Conservation (phyloP, 441 rosid species). For the Erodium texanum region DNA sequence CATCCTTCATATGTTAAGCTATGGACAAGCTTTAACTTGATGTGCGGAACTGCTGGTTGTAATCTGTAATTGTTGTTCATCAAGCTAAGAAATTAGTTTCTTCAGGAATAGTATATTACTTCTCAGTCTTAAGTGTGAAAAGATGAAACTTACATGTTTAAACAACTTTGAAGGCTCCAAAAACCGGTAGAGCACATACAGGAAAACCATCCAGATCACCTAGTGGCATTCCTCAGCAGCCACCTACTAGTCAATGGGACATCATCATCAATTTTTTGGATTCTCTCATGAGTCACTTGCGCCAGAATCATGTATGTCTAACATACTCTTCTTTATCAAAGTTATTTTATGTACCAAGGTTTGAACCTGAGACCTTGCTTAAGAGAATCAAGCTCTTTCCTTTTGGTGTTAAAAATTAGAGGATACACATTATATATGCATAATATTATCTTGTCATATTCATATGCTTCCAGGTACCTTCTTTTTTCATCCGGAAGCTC, state of each 20-base stretch:
- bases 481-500: constrained; percentile 93
- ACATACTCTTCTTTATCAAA: constrained; percentile 6
- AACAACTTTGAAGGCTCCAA: constrained; percentile 56
- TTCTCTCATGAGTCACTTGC: constrained; percentile 68
- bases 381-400: no score
- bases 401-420: background rate
- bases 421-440: background rate
- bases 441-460: background rate
- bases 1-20: background rate
- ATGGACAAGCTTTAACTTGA: background rate
- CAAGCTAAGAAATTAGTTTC: no score
- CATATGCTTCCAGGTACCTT: constrained; percentile 56
- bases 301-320: constrained; percentile 71
- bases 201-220: constrained; percentile 49
- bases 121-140: background rate
- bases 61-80: no score
- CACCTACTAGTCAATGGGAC: constrained; percentile 81
- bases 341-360: background rate
- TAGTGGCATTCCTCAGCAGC: constrained; percentile 48
- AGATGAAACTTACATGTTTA: background rate
- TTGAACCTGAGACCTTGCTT: no score
- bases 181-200: constrained; percentile 56
- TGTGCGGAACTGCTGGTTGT: no score
- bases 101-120: background rate
- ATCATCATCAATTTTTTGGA: constrained; percentile 86